Percentiles rank a stretch among this genome's conserved stretches.
These are phyloP conservation scores for Cinnamomum chago DNA, from an alignment of 164 flowering plant genomes.

Conservation along the genomic window DNA sequence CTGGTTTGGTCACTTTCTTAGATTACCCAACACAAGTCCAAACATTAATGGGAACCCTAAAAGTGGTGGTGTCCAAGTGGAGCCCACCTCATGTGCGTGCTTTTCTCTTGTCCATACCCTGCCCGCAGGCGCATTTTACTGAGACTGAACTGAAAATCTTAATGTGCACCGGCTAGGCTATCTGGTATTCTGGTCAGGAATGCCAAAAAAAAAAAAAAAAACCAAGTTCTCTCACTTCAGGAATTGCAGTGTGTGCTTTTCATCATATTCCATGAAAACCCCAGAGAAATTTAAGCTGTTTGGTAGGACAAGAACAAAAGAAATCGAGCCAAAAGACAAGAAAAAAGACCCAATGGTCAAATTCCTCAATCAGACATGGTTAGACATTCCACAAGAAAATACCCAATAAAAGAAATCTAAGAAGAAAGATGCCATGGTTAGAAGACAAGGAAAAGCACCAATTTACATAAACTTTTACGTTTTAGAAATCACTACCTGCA, in stretches of 20 bases:
- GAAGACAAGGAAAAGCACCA: neutral
- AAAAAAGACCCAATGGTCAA: neutral
- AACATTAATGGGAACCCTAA: too few relatives aligned
- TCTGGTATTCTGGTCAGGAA: too few relatives aligned
- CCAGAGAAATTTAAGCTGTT: neutral
- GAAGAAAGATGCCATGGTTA: neutral
- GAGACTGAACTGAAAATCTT: neutral
- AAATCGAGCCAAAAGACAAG: neutral
- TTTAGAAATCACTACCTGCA: slow-evolving; percentile 6
- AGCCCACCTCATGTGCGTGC: too few relatives aligned
- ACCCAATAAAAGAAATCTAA: neutral
- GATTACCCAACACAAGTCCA: too few relatives aligned
- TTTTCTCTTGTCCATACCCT: neutral
- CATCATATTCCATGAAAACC: neutral
- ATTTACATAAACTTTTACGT: neutral
- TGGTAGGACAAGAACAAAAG: neutral
- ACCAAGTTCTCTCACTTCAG: neutral
- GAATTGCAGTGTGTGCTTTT: neutral
- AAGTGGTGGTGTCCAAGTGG: too few relatives aligned
- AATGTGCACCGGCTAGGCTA: too few relatives aligned
- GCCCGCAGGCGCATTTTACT: neutral
- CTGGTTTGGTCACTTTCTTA: too few relatives aligned
- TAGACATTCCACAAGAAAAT: neutral
- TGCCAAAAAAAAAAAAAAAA: neutral
- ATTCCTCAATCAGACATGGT: neutral